Base-by-base conservation (phyloP, 768 basidiomycete species). In the Cyclocybe cylindracea region DNA sequence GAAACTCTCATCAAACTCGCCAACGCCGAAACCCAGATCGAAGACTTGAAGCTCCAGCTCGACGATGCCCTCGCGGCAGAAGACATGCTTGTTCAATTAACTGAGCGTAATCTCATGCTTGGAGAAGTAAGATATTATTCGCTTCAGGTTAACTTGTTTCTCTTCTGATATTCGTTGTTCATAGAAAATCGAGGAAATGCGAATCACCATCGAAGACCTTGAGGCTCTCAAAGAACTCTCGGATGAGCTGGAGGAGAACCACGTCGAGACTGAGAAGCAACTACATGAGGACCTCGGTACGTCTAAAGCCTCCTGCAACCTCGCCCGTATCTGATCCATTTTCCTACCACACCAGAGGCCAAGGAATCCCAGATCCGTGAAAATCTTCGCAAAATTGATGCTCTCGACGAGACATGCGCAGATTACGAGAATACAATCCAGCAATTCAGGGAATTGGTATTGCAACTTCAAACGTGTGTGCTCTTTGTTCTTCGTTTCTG, bases 141-240 rank as follows among this genome's bases (percentile, higher is more conserved):
- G 43, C n/a, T 8, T 35, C 7, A 13, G 4, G 29, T 32, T n/a
- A 5, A 7, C 24, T 24, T 18, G 14, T 9, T 42, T 42, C 8
- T 44, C 2, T 31, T 35, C 14, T 61, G 9, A 55, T n/a, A 5
- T 19, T n/a, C 42, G 18, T 13, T 19, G 43, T 32, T 35, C 18
- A 4, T 61, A 95, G 91, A 95, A 94, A 84, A 94, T 98, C 57
- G 97, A 98, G 66, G 94, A 98, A 70, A 95, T 98, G 90, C 83
- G 93, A 10, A 87, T 92, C 48, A 91, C 91, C 0, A 93, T 98
- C 48, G 96, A 98, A 66, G 97, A 99, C 61, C 83, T 98, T 3
- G 97, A 99, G 65, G 85, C 94, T 9, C 82, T 99, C 38, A 91
- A 95, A 65, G 97, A 98, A 62, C 86, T 99, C 43, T 93, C 89